Conservation (phyloP, 1,139 yeast genomes). For the Trichomonascaceae sp. region DNA sequence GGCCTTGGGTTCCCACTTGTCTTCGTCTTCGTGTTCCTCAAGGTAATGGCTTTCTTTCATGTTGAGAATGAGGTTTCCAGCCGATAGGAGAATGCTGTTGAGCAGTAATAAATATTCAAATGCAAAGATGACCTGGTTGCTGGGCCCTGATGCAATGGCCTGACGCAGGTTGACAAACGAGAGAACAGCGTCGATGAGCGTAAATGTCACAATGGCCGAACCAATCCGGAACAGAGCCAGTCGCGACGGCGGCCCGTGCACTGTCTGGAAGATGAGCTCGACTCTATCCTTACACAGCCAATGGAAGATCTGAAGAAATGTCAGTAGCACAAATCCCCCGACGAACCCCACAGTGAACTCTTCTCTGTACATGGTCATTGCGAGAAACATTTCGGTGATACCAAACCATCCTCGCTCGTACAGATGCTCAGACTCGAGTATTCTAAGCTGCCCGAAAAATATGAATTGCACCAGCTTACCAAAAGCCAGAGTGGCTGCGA, state of each 20-base stretch:
- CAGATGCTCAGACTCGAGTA: constrained; percentile 66
- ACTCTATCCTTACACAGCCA: constrained; percentile 43
- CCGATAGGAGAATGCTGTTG: constrained; percentile 38
- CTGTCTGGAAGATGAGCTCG: constrained; percentile 24
- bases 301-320: constrained; percentile 58
- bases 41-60: constrained; percentile 41
- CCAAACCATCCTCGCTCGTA: constrained; percentile 58
- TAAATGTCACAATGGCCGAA: constrained; percentile 31
- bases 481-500: constrained; percentile 28
- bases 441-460: constrained; percentile 64
- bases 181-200: constrained; percentile 45
- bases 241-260: constrained; percentile 18
- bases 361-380: constrained; percentile 45
- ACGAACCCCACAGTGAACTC: constrained; percentile 40
- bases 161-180: constrained; percentile 3
- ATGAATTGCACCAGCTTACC: constrained; percentile 36
- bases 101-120: constrained; percentile 62
- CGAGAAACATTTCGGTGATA: constrained; percentile 49
- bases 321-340: constrained; percentile 26
- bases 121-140: constrained; percentile 50
- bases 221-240: constrained; percentile 26
- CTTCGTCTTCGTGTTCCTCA: constrained; percentile 40
- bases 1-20: constrained; percentile 63
- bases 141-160: constrained; percentile 13
- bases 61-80: constrained; percentile 40